These are phyloP conservation scores for Paecilomyces niveus DNA, from an alignment of 2,329 filamentous ascomycete species.

Conservation along the genomic window DNA sequence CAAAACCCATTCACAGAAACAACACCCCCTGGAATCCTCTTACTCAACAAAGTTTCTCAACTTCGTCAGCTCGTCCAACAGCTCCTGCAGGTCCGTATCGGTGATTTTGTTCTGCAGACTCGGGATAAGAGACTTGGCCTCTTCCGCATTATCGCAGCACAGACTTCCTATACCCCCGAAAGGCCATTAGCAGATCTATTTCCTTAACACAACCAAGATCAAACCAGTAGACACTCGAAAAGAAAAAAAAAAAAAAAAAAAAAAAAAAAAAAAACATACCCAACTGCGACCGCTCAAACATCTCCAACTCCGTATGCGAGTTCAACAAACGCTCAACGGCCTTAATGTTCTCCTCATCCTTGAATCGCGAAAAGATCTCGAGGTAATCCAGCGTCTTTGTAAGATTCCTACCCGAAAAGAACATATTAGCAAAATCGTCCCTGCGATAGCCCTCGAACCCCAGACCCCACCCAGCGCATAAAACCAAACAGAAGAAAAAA, in stretches of 20 bases:
- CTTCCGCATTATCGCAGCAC: slow-evolving; percentile 86
- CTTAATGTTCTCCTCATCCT: slow-evolving; percentile 88
- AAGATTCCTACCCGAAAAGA: slow-evolving; percentile 49
- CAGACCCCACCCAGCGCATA: neutral
- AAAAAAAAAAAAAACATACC: no score
- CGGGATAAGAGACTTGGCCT: slow-evolving; percentile 93
- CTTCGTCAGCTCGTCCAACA: slow-evolving; percentile 87
- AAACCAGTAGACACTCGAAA: neutral
- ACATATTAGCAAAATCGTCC: neutral
- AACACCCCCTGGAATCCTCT: neutral
- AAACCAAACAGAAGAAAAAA: slow-evolving; percentile 9
- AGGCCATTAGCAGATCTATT: slow-evolving; percentile 2
- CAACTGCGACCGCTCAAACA: slow-evolving; percentile 89
- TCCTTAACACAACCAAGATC: neutral
- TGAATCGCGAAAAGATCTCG: slow-evolving; percentile 91
- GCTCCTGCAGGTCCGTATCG: slow-evolving; percentile 78
- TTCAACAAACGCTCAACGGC: slow-evolving; percentile 84
- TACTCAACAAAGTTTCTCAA: slow-evolving; percentile 48
- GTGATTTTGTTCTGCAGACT: slow-evolving; percentile 81
- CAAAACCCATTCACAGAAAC: neutral
- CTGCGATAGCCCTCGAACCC: no score
- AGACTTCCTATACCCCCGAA: slow-evolving; percentile 60
- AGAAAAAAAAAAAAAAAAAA: no score
- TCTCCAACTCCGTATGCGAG: slow-evolving; percentile 67
- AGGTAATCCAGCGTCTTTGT: slow-evolving; percentile 87